phyloP scores from a whole-genome alignment of 768 basidiomycete genomes.

The Naganishia kalamii region DNA sequence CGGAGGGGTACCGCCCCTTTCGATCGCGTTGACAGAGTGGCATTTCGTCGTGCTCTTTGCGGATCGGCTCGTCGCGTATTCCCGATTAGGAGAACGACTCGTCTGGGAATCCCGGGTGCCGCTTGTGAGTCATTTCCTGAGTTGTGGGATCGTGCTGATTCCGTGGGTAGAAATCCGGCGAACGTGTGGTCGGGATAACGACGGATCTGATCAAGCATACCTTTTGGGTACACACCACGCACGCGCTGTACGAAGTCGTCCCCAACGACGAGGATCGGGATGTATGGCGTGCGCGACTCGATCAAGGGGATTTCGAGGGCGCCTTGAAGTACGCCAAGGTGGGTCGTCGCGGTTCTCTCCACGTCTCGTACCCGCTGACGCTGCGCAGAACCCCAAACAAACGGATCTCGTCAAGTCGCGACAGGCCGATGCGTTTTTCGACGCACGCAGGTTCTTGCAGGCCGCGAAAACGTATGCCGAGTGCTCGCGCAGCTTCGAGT shows the following conservation, averaged over 20 bases:
- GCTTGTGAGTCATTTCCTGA: not conserved
- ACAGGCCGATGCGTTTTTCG: slow-evolving; percentile 74
- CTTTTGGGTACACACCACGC: slow-evolving; percentile 88
- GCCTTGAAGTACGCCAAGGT: slow-evolving; percentile 81
- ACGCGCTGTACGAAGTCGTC: slow-evolving; percentile 79
- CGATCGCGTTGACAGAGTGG: slow-evolving; percentile 70
- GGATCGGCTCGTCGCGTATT: slow-evolving; percentile 70
- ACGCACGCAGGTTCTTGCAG: slow-evolving; percentile 73
- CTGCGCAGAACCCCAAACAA: slow-evolving; percentile 71
- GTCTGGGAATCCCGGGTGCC: slow-evolving; percentile 79
- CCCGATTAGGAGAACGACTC: slow-evolving; percentile 68
- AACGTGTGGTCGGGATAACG: slow-evolving; percentile 65
- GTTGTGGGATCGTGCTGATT: not conserved
- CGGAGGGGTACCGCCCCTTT: slow-evolving; percentile 22
- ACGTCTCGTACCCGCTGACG: not conserved
- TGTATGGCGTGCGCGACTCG: slow-evolving; percentile 85
- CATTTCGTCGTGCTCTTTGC: slow-evolving; percentile 82
- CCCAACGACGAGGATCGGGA: slow-evolving; percentile 83
- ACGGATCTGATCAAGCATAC: slow-evolving; percentile 82
- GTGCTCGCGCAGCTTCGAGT: slow-evolving; percentile 74
- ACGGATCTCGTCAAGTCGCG: slow-evolving; percentile 74
- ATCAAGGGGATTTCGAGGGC: slow-evolving; percentile 66
- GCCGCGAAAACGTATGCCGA: slow-evolving; percentile 89
- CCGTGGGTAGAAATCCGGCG: slow-evolving; percentile 60
- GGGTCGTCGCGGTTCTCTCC: slow-evolving; percentile 22